phyloP scores from a whole-genome alignment of 129 eudicot species.

The Flaveria brownii region DNA sequence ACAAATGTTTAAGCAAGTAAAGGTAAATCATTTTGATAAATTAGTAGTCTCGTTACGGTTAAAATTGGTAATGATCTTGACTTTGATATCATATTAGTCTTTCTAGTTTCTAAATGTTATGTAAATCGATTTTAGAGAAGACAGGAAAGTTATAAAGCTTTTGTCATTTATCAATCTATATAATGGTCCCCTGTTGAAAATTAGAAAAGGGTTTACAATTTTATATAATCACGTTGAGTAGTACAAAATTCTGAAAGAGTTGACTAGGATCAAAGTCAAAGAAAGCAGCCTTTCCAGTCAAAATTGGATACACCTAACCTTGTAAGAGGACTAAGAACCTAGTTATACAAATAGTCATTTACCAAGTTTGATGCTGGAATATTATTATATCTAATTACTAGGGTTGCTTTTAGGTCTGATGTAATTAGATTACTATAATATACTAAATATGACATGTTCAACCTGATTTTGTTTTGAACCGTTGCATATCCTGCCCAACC shows the following conservation, averaged over 20 bases:
- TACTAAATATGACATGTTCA: background rate
- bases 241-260: background rate
- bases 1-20: slow-evolving; percentile 24
- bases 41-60: slow-evolving; percentile 27
- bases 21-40: slow-evolving; percentile 37
- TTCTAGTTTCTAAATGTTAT: slow-evolving; percentile 15
- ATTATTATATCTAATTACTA: slow-evolving; percentile 4
- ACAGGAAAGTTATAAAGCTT: slow-evolving; percentile 7
- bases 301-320: slow-evolving; percentile 25
- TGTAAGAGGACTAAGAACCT: background rate
- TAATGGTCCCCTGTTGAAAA: background rate
- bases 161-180: slow-evolving; percentile 11
- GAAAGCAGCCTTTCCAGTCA: slow-evolving; percentile 7
- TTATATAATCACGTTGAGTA: background rate
- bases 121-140: slow-evolving; percentile 27
- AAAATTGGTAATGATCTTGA: slow-evolving; percentile 9
- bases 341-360: slow-evolving; percentile 15
- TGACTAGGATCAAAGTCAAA: slow-evolving; percentile 1
- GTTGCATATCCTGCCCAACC: background rate
- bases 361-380: slow-evolving; percentile 13
- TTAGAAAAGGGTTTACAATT: background rate
- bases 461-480: slow-evolving; percentile 3
- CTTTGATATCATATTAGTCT: slow-evolving; percentile 19
- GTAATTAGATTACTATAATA: slow-evolving; percentile 16
- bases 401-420: slow-evolving; percentile 13